Conservation (phyloP, 2,329 filamentous ascomycete genomes). For the Cladosporium sp. region DNA sequence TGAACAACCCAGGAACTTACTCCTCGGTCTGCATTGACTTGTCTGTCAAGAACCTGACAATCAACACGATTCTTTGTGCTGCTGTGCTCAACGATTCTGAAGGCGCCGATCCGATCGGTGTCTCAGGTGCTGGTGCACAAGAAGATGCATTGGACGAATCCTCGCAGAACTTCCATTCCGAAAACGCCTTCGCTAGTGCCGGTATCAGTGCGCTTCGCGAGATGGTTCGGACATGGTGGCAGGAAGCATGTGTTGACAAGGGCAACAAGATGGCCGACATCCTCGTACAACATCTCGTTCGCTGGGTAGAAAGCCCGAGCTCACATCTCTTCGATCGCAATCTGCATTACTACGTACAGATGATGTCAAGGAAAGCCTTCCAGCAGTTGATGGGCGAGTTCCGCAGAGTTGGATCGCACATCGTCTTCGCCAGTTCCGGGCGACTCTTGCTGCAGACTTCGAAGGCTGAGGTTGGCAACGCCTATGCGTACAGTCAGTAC, state of each 20-base stretch:
- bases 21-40: slow-evolving; percentile 95
- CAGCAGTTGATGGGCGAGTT: slow-evolving; percentile 98
- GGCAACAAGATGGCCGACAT: slow-evolving; percentile 95
- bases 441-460: slow-evolving; percentile 90
- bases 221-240: slow-evolving; percentile 99
- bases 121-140: slow-evolving; percentile 71
- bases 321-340: slow-evolving; percentile 95
- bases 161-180: slow-evolving; percentile 72
- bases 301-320: slow-evolving; percentile 92
- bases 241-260: slow-evolving; percentile 69
- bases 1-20: slow-evolving; percentile 93
- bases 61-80: slow-evolving; percentile 96
- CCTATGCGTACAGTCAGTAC: slow-evolving; percentile 95
- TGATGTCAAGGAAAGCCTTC: slow-evolving; percentile 97
- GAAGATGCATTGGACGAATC: slow-evolving; percentile 64
- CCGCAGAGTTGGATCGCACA: slow-evolving; percentile 87
- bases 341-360: slow-evolving; percentile 95
- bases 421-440: slow-evolving; percentile 92
- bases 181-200: slow-evolving; percentile 90
- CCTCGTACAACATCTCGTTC: slow-evolving; percentile 93
- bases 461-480: slow-evolving; percentile 94
- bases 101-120: slow-evolving; percentile 80
- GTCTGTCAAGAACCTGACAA: slow-evolving; percentile 88
- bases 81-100: slow-evolving; percentile 96
- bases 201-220: slow-evolving; percentile 88